Evolutionary conservation across 116 monocot genomes (phyloP).

Genomic region (Posidonia oceanica): DNA sequence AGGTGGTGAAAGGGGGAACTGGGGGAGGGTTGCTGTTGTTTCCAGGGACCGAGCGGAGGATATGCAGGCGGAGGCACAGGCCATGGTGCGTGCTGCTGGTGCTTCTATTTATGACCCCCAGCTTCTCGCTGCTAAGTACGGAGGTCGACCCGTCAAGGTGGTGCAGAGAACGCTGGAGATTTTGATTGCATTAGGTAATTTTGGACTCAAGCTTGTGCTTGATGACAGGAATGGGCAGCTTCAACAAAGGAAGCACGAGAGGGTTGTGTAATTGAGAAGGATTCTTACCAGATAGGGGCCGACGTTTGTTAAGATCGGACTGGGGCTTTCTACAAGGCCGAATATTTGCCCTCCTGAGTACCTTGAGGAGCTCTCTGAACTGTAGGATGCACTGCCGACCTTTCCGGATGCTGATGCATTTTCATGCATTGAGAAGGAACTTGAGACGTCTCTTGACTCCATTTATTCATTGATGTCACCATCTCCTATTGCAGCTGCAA

Average conservation of each 20-base stretch:
- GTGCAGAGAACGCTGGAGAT: slow-evolving; percentile 43
- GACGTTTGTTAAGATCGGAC: slow-evolving; percentile 96
- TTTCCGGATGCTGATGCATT: slow-evolving; percentile 85
- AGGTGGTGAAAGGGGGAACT: slow-evolving; percentile 3
- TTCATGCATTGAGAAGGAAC: slow-evolving; percentile 86
- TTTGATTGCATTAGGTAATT: slow-evolving; percentile 47
- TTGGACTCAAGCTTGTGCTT: slow-evolving; percentile 46
- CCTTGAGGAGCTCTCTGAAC: slow-evolving; percentile 78
- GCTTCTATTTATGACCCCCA: slow-evolving; percentile 62
- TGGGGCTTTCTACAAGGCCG: slow-evolving; percentile 88
- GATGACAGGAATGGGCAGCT: slow-evolving; percentile 52
- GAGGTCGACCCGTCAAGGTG: slow-evolving; percentile 62
- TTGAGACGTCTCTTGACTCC: slow-evolving; percentile 75
- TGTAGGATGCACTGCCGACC: slow-evolving; percentile 93
- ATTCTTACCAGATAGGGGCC: slow-evolving; percentile 75
- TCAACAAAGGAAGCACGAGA: slow-evolving; percentile 32
- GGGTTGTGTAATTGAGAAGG: slow-evolving; percentile 56
- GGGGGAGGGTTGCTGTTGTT: not conserved
- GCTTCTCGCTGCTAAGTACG: slow-evolving; percentile 49
- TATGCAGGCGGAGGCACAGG: slow-evolving; percentile 80
- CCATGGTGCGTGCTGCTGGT: slow-evolving; percentile 57
- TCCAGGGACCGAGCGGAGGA: slow-evolving; percentile 37
- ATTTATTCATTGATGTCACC: slow-evolving; percentile 80
- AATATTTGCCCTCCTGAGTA: slow-evolving; percentile 93
- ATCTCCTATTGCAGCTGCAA: slow-evolving; percentile 95